These are phyloP conservation scores for Ganoderma multipileum DNA, from an alignment of 1,284 basidiomycete genomes.

Conservation along the genomic window DNA sequence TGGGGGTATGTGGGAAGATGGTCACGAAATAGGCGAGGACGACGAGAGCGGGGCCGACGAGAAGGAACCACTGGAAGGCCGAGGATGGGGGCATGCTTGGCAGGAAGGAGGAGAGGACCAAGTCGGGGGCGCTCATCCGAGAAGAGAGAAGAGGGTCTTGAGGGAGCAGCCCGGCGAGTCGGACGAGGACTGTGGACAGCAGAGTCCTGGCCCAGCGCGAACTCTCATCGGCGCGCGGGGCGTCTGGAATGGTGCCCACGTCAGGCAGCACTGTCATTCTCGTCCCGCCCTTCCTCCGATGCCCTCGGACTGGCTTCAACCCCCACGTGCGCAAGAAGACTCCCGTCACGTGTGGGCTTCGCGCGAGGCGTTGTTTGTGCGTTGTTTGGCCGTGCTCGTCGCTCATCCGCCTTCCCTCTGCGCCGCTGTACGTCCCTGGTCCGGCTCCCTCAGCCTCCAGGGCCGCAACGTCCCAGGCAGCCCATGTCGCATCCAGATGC, in stretches of 20 bases:
- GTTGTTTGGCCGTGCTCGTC: conserved; percentile 27
- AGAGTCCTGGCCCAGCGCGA: neutral
- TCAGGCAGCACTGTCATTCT: neutral
- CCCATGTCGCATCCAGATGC: conserved; percentile 31
- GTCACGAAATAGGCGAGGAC: conserved; percentile 65
- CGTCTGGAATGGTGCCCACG: neutral
- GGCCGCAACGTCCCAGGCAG: conserved; percentile 20
- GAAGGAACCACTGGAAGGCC: conserved; percentile 56
- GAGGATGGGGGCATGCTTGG: conserved; percentile 39
- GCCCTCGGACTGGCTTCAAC: conserved; percentile 6
- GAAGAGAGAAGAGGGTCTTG: neutral
- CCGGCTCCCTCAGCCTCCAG: conserved; percentile 14
- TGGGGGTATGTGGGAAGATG: conserved; percentile 65
- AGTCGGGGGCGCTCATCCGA: conserved; percentile 20
- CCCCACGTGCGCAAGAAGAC: conserved; percentile 22
- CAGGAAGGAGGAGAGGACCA: conserved; percentile 21
- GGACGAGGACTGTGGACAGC: conserved; percentile 1
- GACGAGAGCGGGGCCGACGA: conserved; percentile 65
- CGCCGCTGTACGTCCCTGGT: conserved; percentile 3
- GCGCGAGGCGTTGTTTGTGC: conserved; percentile 34
- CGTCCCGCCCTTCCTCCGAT: conserved; percentile 11
- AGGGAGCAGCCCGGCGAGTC: neutral
- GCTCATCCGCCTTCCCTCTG: conserved; percentile 19
- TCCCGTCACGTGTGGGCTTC: conserved; percentile 31
- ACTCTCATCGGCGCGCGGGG: neutral